These are phyloP conservation scores for Pinus albicaulis DNA, from an alignment of 75 land plant genomes.

Conservation along the genomic window DNA sequence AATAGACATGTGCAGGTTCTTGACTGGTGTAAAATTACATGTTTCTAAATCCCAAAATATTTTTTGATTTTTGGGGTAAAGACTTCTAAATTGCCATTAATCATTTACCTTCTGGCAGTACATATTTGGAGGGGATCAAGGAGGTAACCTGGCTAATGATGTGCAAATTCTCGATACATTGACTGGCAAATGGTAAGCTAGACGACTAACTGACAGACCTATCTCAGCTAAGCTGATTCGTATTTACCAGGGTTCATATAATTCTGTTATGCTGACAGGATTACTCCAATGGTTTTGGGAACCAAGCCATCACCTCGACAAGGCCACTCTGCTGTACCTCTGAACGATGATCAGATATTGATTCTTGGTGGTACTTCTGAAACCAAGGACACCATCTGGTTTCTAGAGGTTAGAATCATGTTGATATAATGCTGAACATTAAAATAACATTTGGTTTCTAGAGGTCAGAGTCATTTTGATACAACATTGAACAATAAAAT, in stretches of 20 bases:
- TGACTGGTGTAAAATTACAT: neutral
- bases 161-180: conserved; percentile 59
- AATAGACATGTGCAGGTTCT: neutral
- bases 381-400: conserved; percentile 51
- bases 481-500: neutral
- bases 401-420: conserved; percentile 64
- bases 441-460: no score
- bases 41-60: neutral
- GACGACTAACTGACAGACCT: neutral
- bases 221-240: neutral
- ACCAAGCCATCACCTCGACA: conserved; percentile 37
- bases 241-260: neutral
- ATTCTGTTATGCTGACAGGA: conserved; percentile 27
- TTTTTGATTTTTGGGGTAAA: neutral
- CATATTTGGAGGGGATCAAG: conserved; percentile 52
- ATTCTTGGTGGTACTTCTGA: conserved; percentile 48
- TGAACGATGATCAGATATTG: conserved; percentile 57
- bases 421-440: neutral
- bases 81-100: neutral
- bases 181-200: conserved; percentile 45
- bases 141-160: conserved; percentile 15
- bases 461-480: no score
- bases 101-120: conserved; percentile 32
- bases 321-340: conserved; percentile 55
- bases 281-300: conserved; percentile 56